A percentile compares a stretch with the other conserved stretches of the same genome.
Conservation (phyloP, 345 rosid species). For the Brassica cretica region DNA sequence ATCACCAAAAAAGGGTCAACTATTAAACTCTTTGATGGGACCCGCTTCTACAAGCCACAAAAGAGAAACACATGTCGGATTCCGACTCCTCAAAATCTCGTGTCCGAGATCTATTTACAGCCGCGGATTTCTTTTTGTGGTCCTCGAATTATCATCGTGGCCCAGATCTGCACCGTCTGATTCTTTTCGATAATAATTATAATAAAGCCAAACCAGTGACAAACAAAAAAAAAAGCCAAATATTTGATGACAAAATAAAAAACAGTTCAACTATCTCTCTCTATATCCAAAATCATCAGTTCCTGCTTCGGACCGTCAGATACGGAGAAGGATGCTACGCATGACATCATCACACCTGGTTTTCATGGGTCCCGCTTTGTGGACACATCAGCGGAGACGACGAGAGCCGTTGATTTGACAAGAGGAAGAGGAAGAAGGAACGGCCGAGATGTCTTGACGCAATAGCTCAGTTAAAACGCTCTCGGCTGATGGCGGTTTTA, state of each 20-base stretch:
- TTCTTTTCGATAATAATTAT: background rate
- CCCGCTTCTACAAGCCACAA: constrained; percentile 14
- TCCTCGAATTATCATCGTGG: constrained; percentile 31
- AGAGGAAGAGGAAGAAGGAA: constrained; percentile 47
- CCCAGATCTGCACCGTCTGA: constrained; percentile 19
- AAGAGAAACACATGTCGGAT: constrained; percentile 22
- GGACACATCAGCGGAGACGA: constrained; percentile 35
- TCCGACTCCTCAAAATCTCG: constrained; percentile 30
- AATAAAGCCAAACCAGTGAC: background rate
- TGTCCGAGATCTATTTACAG: constrained; percentile 40
- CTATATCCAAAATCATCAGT: constrained; percentile 14
- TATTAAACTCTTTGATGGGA: constrained; percentile 19
- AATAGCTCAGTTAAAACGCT: constrained; percentile 80
- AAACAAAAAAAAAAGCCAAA: background rate
- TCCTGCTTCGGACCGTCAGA: constrained; percentile 35
- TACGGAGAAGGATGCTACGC: constrained; percentile 17
- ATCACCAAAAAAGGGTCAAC: constrained; percentile 31
- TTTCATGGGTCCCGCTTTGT: constrained; percentile 3
- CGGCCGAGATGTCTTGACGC: constrained; percentile 68
- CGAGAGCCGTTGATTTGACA: constrained; percentile 35
- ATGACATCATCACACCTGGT: constrained; percentile 18
- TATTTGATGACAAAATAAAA: background rate
- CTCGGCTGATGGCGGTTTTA: constrained; percentile 81
- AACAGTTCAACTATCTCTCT: constrained; percentile 14
- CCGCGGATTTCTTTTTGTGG: constrained; percentile 45